These are phyloP conservation scores for Wickerhamiella kazuoi DNA, from an alignment of 805 yeast species.

Conservation along the genomic window DNA sequence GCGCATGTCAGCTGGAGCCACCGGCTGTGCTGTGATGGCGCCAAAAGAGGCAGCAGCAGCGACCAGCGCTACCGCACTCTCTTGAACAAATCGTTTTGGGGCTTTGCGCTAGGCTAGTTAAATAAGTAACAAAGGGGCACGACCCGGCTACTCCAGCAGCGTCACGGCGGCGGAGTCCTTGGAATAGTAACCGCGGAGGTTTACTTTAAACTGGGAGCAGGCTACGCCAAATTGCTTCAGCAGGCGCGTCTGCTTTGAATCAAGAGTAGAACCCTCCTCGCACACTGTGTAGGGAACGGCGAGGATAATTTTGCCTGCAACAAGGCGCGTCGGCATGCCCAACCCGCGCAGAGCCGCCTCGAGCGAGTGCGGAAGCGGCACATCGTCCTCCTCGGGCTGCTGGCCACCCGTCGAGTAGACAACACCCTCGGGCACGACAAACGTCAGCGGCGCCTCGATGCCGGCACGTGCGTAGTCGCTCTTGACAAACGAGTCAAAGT, in stretches of 20 bases:
- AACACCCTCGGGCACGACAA: slow-evolving; percentile 75
- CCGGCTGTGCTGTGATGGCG: background rate
- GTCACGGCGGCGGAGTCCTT: slow-evolving; percentile 33
- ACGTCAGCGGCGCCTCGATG: slow-evolving; percentile 61
- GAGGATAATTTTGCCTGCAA: slow-evolving; percentile 69
- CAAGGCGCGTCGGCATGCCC: slow-evolving; percentile 81
- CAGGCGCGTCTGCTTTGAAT: slow-evolving; percentile 78
- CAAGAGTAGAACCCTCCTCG: slow-evolving; percentile 58
- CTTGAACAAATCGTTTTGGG: no score
- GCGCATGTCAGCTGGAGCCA: slow-evolving; percentile 1
- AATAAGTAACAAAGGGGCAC: background rate
- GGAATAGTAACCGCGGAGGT: slow-evolving; percentile 52
- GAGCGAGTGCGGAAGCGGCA: slow-evolving; percentile 89
- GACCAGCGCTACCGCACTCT: no score
- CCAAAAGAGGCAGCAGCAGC: no score
- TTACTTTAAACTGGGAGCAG: slow-evolving; percentile 74
- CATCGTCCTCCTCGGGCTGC: slow-evolving; percentile 75
- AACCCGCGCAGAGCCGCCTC: slow-evolving; percentile 83
- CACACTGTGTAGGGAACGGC: slow-evolving; percentile 68
- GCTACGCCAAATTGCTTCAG: slow-evolving; percentile 94
- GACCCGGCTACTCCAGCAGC: background rate
- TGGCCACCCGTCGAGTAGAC: slow-evolving; percentile 94
- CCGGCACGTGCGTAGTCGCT: slow-evolving; percentile 85
- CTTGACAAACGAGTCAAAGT: slow-evolving; percentile 60
- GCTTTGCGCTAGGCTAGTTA: no score